Percentiles rank a stretch among this genome's conserved stretches.
Conservation (phyloP, 2,329 filamentous ascomycete species). For the Botrytis porri region DNA sequence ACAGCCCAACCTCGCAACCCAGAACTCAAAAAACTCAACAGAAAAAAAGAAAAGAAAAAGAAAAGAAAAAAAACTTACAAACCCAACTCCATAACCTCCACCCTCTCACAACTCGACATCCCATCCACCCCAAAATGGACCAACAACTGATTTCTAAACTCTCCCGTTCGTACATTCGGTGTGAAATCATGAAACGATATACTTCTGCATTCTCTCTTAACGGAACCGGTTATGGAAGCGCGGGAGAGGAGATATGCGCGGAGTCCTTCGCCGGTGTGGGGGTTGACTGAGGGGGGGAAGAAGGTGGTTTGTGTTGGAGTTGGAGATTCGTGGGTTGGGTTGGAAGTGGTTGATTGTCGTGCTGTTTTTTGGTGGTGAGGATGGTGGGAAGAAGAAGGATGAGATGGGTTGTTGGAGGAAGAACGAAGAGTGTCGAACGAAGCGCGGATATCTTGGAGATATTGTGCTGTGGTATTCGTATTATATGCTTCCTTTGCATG, state of each 20-base stretch:
- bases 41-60: not conserved
- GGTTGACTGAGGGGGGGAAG: conserved; percentile 23
- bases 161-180: conserved; percentile 25
- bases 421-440: not conserved
- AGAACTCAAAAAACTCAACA: not conserved
- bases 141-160: conserved; percentile 26
- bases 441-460: not conserved
- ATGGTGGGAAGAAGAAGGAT: not conserved
- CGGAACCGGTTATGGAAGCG: conserved; percentile 25
- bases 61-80: conserved; percentile 29
- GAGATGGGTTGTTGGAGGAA: not conserved
- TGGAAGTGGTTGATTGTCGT: not conserved
- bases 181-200: conserved; percentile 35
- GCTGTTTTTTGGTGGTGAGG: not conserved
- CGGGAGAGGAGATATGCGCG: conserved; percentile 30
- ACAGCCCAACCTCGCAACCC: not conserved
- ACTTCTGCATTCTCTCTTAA: conserved; percentile 27
- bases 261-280: conserved; percentile 32
- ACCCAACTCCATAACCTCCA: conserved; percentile 32
- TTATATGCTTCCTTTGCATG: not conserved
- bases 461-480: not conserved
- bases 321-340: not conserved
- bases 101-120: conserved; percentile 13
- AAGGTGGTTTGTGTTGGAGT: too few species aligned
- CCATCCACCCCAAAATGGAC: conserved; percentile 25